Base-by-base conservation (phyloP, 129 eudicot genomes). In the Calendula officinalis region DNA sequence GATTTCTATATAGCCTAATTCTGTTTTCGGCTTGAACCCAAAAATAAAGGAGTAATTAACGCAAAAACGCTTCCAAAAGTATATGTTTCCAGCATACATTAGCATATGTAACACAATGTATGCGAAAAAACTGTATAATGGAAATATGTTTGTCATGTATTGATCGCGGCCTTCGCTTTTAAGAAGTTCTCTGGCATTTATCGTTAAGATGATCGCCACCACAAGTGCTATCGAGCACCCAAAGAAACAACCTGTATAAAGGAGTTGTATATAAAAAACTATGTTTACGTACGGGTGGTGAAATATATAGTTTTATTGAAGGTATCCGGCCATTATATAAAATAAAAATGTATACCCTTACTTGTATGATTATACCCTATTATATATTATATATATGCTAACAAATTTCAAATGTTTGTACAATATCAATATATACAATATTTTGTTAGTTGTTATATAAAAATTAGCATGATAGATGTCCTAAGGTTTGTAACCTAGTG, bases 91-190 rank as follows among this genome's bases (percentile, higher is more conserved):
- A 3, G 80, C 62, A 10, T 68, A 76, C 77, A 79, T 64, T 74
- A 79, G 39, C 66, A 79, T 22, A 67, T 83, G 85, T 38, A 83
- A 74, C 57, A 83, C 80, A 27, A 83, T 62, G 59, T 56, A 83
- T 44, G 68, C 77, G 58, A 87, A 87, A 53, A 87, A 66, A 66
- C 88, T 84, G 49, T 84, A 88, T 42, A 85, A 81, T 33, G 87
- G 87, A 52, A 89, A 89, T 68, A 89, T 69, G 49, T 58, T 89
- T 5, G 84, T 77, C 96, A 85, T 85, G 77, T 80, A 85, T 63
- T 10, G 66, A 13, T 56, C 65, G 0, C 85, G 80, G 7, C 77
- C 84, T 11, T 71, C 53, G 7, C 80, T 79, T 4, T 69, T 57
- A 43, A 89, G 80, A 59, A 89, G 70, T 6, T 82, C 56, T 59